phyloP scores from a whole-genome alignment of 2,329 filamentous ascomycete genomes.

The Colletotrichum eleusines region DNA sequence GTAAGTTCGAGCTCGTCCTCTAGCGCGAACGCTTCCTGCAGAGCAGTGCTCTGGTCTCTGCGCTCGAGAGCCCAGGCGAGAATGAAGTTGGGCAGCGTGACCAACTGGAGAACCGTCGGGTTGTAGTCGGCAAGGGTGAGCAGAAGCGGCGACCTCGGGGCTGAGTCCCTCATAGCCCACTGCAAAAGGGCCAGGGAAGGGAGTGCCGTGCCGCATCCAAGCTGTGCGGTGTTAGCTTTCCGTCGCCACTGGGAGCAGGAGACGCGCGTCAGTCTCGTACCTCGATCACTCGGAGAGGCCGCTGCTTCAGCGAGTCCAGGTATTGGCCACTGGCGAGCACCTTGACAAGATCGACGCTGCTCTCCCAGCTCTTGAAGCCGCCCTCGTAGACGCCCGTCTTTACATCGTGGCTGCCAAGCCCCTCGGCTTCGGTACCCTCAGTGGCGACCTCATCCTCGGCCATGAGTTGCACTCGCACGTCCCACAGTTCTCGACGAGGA shows the following conservation, averaged over 20 bases:
- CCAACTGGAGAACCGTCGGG: conserved; percentile 79
- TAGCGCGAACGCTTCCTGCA: conserved; percentile 60
- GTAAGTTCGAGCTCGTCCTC: conserved; percentile 75
- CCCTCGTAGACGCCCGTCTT: conserved; percentile 87
- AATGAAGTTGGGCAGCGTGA: conserved; percentile 83
- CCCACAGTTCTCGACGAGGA: conserved; percentile 83
- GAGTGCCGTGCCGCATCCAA: conserved; percentile 83
- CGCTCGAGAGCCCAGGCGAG: conserved; percentile 73
- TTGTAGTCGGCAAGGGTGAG: conserved; percentile 86
- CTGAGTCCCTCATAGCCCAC: conserved; percentile 59
- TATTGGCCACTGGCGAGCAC: conserved; percentile 64
- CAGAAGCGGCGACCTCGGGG: conserved; percentile 55
- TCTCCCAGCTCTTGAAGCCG: conserved; percentile 92
- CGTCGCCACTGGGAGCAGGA: conserved; percentile 16
- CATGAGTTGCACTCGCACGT: conserved; percentile 85
- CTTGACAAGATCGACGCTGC: conserved; percentile 82
- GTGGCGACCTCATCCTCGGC: conserved; percentile 68
- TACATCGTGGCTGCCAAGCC: conserved; percentile 78
- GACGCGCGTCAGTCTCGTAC: conserved; percentile 53
- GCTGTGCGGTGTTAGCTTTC: conserved; percentile 58
- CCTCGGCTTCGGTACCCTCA: conserved; percentile 58
- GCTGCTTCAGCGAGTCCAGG: conserved; percentile 48
- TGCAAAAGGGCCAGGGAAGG: conserved; percentile 80
- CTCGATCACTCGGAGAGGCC: conserved; percentile 64
- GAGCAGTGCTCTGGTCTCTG: conserved; percentile 51